Base-by-base conservation (phyloP, 306 rosid genomes). In the Geum urbanum region DNA sequence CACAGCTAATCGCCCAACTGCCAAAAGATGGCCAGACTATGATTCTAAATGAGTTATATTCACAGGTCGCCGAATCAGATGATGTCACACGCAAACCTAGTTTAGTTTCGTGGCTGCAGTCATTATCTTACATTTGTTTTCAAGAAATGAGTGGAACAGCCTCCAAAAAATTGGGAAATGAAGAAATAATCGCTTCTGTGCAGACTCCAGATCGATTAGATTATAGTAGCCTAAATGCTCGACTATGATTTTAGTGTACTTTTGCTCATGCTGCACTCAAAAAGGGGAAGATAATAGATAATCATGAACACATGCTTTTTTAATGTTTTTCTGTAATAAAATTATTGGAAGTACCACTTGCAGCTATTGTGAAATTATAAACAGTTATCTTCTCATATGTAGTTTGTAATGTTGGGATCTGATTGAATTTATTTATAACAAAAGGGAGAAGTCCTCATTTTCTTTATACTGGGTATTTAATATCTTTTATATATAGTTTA, bases 91-190 rank as follows among this genome's bases (percentile, higher is more conserved):
- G 98, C 44, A 92, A 92, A 70, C 92, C 97, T 6, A 75, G 76
- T 44, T 66, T 90, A 75, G 98, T 92, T 77, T 92, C 97, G 71
- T 92, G 98, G 98, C 73, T 92, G 75, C 98, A 90, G 74, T 92
- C 98, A 35, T 76, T 92, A 57, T 88, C 98, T 76, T 92, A 84
- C 80, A 81, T 92, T 73, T 90, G 97, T 81, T 72, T 82, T 48
- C 86, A 78, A 37, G 70, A 77, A 76, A 66, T 79, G 43, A 79
- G 77, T 62, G 72, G 53, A 75, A 82, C 63, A 14, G 61, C 44
- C 65, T 72, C 85, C 68, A 56, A 39, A 70, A 77, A 63, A 56
- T 75, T 47, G 74, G 71, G 58, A 76, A 66, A 73, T 73, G 72
- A 78, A 74, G 66, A 58, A 52, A 72, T 63, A 27, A 32, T 16